phyloP scores from a whole-genome alignment of 176 grass and related monocot genomes.

The Avena eriantha region DNA sequence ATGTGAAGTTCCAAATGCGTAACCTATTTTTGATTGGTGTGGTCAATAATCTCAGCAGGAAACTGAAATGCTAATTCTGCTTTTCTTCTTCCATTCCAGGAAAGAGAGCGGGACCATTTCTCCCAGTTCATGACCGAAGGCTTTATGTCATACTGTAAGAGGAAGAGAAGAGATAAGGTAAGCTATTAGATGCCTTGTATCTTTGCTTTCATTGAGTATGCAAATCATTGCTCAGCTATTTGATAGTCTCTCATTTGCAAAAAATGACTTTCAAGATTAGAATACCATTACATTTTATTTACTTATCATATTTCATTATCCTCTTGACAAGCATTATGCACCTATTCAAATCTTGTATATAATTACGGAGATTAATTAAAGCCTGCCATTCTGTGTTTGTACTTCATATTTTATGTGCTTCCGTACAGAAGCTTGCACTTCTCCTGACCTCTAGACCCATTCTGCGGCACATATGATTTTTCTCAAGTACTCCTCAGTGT shows the following conservation, averaged over 20 bases:
- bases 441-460: conserved; percentile 28
- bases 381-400: neutral
- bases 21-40: conserved; percentile 30
- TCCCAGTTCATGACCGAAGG: conserved; percentile 96
- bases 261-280: conserved; percentile 13
- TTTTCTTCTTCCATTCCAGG: conserved; percentile 56
- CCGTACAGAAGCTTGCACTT: neutral
- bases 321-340: conserved; percentile 3
- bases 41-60: conserved; percentile 19
- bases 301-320: neutral
- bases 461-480: neutral
- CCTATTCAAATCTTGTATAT: conserved; percentile 13
- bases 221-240: conserved; percentile 23
- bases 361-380: neutral
- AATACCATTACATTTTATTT: neutral
- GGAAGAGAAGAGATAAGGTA: conserved; percentile 99
- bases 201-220: neutral
- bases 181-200: conserved; percentile 35
- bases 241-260: conserved; percentile 26
- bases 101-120: conserved; percentile 97
- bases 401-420: conserved; percentile 16
- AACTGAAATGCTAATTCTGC: neutral
- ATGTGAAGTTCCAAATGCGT: neutral
- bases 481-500: conserved; percentile 5
- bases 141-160: conserved; percentile 93